Evolutionary conservation across 306 rosid species (phyloP).

Genomic region (Cucurbita pepo): DNA sequence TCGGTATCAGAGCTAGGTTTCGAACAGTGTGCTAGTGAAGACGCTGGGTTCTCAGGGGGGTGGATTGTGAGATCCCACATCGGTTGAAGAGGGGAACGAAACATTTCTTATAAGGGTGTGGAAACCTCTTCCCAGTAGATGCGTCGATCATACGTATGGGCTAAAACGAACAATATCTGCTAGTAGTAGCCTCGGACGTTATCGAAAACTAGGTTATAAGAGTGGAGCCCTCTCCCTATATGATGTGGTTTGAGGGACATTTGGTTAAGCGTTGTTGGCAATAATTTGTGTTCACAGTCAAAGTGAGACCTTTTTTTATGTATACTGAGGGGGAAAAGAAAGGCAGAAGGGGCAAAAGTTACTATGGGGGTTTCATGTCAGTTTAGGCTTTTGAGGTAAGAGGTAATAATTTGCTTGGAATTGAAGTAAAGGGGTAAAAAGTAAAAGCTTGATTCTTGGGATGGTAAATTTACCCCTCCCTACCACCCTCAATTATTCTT

Average conservation of each 20-base stretch:
- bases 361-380: conserved; percentile 19
- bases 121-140: no score
- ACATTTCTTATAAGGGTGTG: no score
- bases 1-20: no score
- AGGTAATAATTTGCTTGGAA: conserved; percentile 24
- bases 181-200: no score
- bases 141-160: no score
- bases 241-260: not conserved
- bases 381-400: conserved; percentile 42
- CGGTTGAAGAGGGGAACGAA: no score
- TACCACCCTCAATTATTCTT: not conserved
- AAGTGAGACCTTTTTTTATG: not conserved
- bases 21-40: no score
- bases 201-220: no score
- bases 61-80: no score
- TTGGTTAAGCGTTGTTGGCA: not conserved
- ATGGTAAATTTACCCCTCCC: not conserved
- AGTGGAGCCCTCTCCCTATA: no score
- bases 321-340: not conserved
- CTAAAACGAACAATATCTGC: no score
- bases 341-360: conserved; percentile 15
- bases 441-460: conserved; percentile 14
- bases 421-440: conserved; percentile 7
- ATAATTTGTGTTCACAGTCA: not conserved
- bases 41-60: no score